Evolutionary conservation across 2,329 filamentous ascomycete species (phyloP).

Genomic region (Alternaria arborescens): DNA sequence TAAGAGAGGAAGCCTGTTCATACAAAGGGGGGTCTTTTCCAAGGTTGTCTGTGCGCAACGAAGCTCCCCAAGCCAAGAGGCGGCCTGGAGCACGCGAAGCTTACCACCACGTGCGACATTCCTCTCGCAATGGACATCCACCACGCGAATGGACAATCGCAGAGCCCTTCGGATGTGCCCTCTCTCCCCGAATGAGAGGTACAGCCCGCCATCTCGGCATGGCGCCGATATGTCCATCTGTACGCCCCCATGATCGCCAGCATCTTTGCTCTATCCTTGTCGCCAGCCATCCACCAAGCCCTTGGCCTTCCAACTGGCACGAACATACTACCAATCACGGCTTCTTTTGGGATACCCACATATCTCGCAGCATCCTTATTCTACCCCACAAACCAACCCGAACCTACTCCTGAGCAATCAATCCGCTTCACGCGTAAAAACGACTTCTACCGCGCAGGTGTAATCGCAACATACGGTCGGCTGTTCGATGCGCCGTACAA

Average conservation of each 20-base stretch:
- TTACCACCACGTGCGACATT: background rate
- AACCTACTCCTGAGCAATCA: constrained; percentile 15
- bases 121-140: constrained; percentile 1
- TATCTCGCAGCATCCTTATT: constrained; percentile 22
- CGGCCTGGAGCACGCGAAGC: background rate
- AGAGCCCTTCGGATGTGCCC: background rate
- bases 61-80: constrained; percentile 2
- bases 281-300: constrained; percentile 5
- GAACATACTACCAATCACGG: constrained; percentile 4
- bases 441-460: constrained; percentile 21
- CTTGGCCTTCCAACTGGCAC: background rate
- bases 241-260: constrained; percentile 27
- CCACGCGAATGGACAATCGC: background rate
- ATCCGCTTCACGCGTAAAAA: constrained; percentile 29
- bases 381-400: constrained; percentile 20
- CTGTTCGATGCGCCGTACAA: constrained; percentile 23
- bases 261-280: constrained; percentile 11
- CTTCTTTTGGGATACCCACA: constrained; percentile 22
- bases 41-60: constrained; percentile 3
- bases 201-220: background rate
- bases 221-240: constrained; percentile 22
- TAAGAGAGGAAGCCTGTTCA: background rate
- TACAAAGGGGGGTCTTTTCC: background rate
- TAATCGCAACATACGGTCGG: constrained; percentile 27
- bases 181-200: background rate